A percentile compares a stretch with the other conserved stretches of the same genome.
Conservation (phyloP, 768 basidiomycete genomes). For the Phanerochaete carnosa region DNA sequence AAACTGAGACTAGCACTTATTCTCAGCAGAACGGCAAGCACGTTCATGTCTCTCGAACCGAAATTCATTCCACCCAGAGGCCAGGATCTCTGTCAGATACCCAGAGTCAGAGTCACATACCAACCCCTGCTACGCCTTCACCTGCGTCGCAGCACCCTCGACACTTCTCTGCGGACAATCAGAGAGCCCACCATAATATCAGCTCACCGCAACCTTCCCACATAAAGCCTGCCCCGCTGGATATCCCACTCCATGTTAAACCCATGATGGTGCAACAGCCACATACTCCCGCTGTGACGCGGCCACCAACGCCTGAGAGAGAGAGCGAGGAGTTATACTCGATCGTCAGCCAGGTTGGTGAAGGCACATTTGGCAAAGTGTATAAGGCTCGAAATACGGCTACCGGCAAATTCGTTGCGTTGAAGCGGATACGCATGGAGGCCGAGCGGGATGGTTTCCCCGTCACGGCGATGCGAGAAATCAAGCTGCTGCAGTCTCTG, state of each 20-base stretch:
- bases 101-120: not conserved
- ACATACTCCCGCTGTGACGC: constrained; percentile 8
- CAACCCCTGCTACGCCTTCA: not conserved
- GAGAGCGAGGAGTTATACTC: constrained; percentile 64
- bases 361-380: constrained; percentile 98
- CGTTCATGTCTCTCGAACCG: not conserved
- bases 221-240: not conserved
- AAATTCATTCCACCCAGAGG: not conserved
- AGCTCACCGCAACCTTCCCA: not conserved
- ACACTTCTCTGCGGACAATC: not conserved
- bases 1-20: not conserved
- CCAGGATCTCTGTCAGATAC: not conserved
- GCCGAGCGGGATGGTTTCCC: constrained; percentile 97
- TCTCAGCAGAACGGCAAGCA: not conserved
- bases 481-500: constrained; percentile 92
- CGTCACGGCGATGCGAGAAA: constrained; percentile 98
- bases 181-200: not conserved
- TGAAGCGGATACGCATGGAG: constrained; percentile 98
- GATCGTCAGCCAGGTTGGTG: constrained; percentile 91
- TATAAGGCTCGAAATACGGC: constrained; percentile 89
- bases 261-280: not conserved
- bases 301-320: constrained; percentile 13
- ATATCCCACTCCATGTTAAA: not conserved
- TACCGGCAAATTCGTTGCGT: constrained; percentile 75
- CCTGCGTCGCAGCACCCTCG: not conserved